Evolutionary conservation across 2,329 filamentous ascomycete species (phyloP).

Genomic region (Elsinoe batatas): DNA sequence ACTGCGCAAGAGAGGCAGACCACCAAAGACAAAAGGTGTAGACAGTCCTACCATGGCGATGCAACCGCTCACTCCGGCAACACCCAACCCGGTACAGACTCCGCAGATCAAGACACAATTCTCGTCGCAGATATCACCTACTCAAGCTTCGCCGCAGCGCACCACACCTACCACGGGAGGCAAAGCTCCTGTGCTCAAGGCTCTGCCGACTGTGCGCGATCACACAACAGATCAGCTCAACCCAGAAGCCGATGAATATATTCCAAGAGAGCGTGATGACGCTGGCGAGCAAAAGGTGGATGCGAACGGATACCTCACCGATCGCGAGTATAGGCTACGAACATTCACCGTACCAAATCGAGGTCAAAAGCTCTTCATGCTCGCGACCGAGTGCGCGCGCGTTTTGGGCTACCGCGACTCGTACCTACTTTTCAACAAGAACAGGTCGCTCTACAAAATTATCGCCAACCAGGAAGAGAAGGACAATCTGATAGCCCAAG

Average conservation of each 20-base stretch:
- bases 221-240: slow-evolving; percentile 95
- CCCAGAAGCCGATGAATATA: slow-evolving; percentile 81
- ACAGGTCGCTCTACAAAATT: slow-evolving; percentile 92
- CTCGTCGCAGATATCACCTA: slow-evolving; percentile 43
- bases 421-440: slow-evolving; percentile 98
- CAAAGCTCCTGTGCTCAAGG: slow-evolving; percentile 74
- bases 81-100: slow-evolving; percentile 41
- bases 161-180: slow-evolving; percentile 55
- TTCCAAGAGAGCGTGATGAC: slow-evolving; percentile 86
- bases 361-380: slow-evolving; percentile 93
- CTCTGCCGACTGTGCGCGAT: slow-evolving; percentile 87
- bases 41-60: slow-evolving; percentile 49
- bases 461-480: slow-evolving; percentile 94
- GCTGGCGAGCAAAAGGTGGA: slow-evolving; percentile 91
- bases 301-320: slow-evolving; percentile 68
- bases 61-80: slow-evolving; percentile 38
- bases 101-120: slow-evolving; percentile 45
- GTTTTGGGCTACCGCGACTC: slow-evolving; percentile 92
- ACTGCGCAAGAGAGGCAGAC: slow-evolving; percentile 50
- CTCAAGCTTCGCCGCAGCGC: slow-evolving; percentile 60
- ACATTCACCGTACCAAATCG: slow-evolving; percentile 89
- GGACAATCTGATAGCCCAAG: slow-evolving; percentile 88
- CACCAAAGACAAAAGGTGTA: slow-evolving; percentile 51
- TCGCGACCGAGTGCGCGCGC: slow-evolving; percentile 92
- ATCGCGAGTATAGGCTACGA: slow-evolving; percentile 82